phyloP scores from a whole-genome alignment of 805 yeast species.

The Starmerella geochares region DNA sequence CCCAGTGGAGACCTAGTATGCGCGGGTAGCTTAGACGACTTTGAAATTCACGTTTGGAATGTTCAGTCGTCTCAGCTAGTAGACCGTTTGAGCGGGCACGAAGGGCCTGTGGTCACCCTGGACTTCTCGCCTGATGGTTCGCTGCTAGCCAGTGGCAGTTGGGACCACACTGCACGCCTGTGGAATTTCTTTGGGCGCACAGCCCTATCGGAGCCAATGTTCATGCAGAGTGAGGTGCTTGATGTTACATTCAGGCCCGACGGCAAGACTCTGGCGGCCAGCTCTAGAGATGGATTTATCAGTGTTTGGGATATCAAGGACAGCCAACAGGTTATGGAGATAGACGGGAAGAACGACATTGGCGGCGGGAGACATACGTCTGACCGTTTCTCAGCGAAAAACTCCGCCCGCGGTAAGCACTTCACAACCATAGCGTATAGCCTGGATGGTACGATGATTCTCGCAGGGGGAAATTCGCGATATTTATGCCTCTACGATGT shows the following conservation, averaged over 20 bases:
- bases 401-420: slow-evolving; percentile 72
- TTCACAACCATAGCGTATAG: slow-evolving; percentile 75
- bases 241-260: slow-evolving; percentile 81
- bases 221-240: slow-evolving; percentile 72
- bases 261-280: slow-evolving; percentile 78
- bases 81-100: slow-evolving; percentile 84
- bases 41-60: slow-evolving; percentile 91
- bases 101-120: slow-evolving; percentile 84
- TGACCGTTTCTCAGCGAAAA: slow-evolving; percentile 72
- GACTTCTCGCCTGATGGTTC: slow-evolving; percentile 76
- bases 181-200: slow-evolving; percentile 89
- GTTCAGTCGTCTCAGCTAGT: slow-evolving; percentile 89
- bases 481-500: slow-evolving; percentile 86
- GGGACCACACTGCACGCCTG: slow-evolving; percentile 90
- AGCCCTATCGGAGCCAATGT: slow-evolving; percentile 83
- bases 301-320: slow-evolving; percentile 72
- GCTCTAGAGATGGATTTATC: slow-evolving; percentile 81
- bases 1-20: slow-evolving; percentile 95
- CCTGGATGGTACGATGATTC: slow-evolving; percentile 75
- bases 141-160: slow-evolving; percentile 77
- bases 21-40: slow-evolving; percentile 85
- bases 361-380: slow-evolving; percentile 65
- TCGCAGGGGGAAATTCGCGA: slow-evolving; percentile 91
- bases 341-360: slow-evolving; percentile 83
- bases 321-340: slow-evolving; percentile 68